Evolutionary conservation across 352 stramenopile genomes (phyloP).

Genomic region (Phytopythium aichiense): DNA sequence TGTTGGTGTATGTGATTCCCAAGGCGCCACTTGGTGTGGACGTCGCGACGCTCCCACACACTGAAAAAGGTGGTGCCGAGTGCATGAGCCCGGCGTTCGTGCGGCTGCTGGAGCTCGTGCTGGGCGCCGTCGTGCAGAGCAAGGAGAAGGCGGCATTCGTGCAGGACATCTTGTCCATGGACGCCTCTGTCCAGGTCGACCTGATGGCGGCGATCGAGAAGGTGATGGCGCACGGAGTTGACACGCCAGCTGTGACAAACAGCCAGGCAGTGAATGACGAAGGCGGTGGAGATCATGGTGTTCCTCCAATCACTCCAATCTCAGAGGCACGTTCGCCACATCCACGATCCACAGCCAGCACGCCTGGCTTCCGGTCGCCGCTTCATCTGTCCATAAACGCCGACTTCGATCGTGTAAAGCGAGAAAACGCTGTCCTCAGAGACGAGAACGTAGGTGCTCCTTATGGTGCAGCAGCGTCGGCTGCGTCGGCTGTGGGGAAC

Average conservation of each 20-base stretch:
- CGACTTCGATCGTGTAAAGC: constrained; percentile 34
- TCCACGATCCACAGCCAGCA: not conserved
- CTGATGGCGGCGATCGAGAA: constrained; percentile 67
- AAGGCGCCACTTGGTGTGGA: constrained; percentile 11
- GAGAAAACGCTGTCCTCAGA: constrained; percentile 56
- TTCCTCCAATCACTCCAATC: not conserved
- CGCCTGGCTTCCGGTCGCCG: constrained; percentile 14
- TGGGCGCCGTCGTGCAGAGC: constrained; percentile 54
- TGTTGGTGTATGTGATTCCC: not conserved
- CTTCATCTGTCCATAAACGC: constrained; percentile 47
- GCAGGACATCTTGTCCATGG: constrained; percentile 61
- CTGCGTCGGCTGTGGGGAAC: not conserved
- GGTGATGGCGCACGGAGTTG: constrained; percentile 25
- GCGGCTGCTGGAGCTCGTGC: constrained; percentile 33
- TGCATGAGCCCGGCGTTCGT: constrained; percentile 11
- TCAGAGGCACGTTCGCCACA: not conserved
- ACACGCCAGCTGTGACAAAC: constrained; percentile 1
- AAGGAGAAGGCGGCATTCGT: constrained; percentile 52
- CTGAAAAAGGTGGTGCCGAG: constrained; percentile 7
- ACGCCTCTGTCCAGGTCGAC: constrained; percentile 50
- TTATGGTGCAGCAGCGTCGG: not conserved
- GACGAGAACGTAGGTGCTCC: constrained; percentile 47
- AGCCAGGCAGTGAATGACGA: not conserved
- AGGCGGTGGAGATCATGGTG: not conserved
- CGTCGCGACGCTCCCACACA: constrained; percentile 13